phyloP scores from a whole-genome alignment of 2,329 filamentous ascomycete species.

The Camillea tinctor region DNA sequence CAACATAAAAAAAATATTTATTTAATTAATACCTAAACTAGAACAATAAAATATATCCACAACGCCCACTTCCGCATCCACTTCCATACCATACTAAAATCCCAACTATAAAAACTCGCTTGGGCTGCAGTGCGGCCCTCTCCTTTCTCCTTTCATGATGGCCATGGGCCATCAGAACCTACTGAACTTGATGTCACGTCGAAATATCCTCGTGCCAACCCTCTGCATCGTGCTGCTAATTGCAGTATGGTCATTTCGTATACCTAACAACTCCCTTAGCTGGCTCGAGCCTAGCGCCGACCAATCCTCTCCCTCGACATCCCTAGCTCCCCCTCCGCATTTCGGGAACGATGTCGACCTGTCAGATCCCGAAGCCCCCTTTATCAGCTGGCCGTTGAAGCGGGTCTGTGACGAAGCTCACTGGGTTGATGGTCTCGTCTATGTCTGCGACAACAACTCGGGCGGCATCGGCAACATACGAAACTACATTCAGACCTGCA shows the following conservation, averaged over 20 bases:
- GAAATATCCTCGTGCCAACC: slow-evolving; percentile 29
- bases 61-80: no score
- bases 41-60: no score
- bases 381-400: slow-evolving; percentile 45
- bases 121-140: background rate
- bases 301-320: slow-evolving; percentile 9
- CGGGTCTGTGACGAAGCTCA: slow-evolving; percentile 43
- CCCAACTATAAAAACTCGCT: background rate
- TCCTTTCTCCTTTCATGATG: slow-evolving; percentile 19
- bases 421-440: slow-evolving; percentile 43
- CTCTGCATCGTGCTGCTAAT: slow-evolving; percentile 31
- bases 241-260: slow-evolving; percentile 29
- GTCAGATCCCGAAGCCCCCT: slow-evolving; percentile 39
- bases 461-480: slow-evolving; percentile 51
- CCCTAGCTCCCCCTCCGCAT: slow-evolving; percentile 2
- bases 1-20: no score
- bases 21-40: no score
- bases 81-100: no score
- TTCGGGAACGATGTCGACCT: slow-evolving; percentile 33
- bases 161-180: slow-evolving; percentile 28
- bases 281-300: slow-evolving; percentile 21
- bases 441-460: slow-evolving; percentile 50
- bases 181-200: slow-evolving; percentile 32
- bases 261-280: slow-evolving; percentile 17
- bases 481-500: slow-evolving; percentile 49